These are phyloP conservation scores for Yarrowia keelungensis DNA, from an alignment of 805 yeast genomes.

Conservation along the genomic window DNA sequence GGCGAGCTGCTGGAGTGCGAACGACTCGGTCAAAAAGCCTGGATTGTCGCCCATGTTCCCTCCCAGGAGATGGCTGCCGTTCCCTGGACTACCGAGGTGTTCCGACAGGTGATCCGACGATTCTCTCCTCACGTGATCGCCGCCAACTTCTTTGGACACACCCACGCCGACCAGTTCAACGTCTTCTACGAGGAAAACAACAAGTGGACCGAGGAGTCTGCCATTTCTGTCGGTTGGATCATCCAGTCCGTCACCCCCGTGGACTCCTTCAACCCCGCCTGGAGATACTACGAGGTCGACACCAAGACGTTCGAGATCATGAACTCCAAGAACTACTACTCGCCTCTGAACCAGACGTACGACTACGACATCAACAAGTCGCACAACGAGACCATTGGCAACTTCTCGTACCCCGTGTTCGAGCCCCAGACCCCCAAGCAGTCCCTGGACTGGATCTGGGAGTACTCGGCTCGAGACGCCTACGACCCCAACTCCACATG, in stretches of 20 bases:
- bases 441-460: slow-evolving; percentile 65
- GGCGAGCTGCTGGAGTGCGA: slow-evolving; percentile 68
- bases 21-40: slow-evolving; percentile 63
- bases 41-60: slow-evolving; percentile 77
- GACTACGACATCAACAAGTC: slow-evolving; percentile 22
- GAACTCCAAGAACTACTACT: slow-evolving; percentile 65
- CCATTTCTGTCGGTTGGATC: slow-evolving; percentile 66
- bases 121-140: slow-evolving; percentile 76
- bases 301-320: slow-evolving; percentile 63
- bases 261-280: slow-evolving; percentile 66
- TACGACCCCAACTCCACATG: slow-evolving; percentile 62
- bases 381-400: slow-evolving; percentile 11
- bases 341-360: slow-evolving; percentile 63
- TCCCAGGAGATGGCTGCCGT: slow-evolving; percentile 57
- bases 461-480: slow-evolving; percentile 54
- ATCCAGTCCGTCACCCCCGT: slow-evolving; percentile 71
- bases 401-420: slow-evolving; percentile 38
- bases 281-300: slow-evolving; percentile 77
- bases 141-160: slow-evolving; percentile 72
- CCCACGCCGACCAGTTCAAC: slow-evolving; percentile 72
- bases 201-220: slow-evolving; percentile 47
- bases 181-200: slow-evolving; percentile 61
- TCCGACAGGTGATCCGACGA: slow-evolving; percentile 65
- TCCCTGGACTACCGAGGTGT: slow-evolving; percentile 65
- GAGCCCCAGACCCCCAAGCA: slow-evolving; percentile 38